phyloP scores from a whole-genome alignment of 1,139 yeast species.

The Zhuliangozyma blackwelliae region DNA sequence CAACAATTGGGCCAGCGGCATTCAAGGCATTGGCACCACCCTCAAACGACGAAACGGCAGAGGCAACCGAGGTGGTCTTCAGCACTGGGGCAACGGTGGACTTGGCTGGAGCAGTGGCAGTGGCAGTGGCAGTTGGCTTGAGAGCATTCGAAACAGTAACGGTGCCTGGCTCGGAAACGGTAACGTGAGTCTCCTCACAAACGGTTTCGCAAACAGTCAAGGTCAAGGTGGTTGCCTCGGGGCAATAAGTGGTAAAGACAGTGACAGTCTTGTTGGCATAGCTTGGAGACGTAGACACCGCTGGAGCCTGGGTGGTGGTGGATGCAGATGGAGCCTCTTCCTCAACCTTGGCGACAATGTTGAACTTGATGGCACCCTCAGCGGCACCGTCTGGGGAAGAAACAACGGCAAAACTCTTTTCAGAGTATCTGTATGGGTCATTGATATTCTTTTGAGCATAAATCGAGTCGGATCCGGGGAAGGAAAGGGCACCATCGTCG shows the following conservation, averaged over 20 bases:
- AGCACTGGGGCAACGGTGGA: slow-evolving; percentile 1
- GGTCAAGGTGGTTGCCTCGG: slow-evolving; percentile 9
- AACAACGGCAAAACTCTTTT: slow-evolving; percentile 19
- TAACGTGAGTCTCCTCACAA: slow-evolving; percentile 3
- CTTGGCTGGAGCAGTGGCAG: not conserved
- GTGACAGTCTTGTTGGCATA: slow-evolving; percentile 18
- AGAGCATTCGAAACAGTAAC: slow-evolving; percentile 3
- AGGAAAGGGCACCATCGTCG: slow-evolving; percentile 19
- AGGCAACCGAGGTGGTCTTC: not conserved
- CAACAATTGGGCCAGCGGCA: slow-evolving; percentile 4
- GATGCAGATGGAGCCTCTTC: too few relatives aligned
- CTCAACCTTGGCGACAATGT: not conserved
- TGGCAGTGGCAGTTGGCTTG: not conserved
- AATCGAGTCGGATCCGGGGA: slow-evolving; percentile 26
- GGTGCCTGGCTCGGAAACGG: slow-evolving; percentile 3
- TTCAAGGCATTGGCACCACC: slow-evolving; percentile 5
- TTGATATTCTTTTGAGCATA: slow-evolving; percentile 38
- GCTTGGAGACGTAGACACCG: slow-evolving; percentile 32
- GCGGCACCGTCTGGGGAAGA: slow-evolving; percentile 15
- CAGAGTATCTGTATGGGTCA: slow-evolving; percentile 43
- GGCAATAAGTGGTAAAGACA: slow-evolving; percentile 19
- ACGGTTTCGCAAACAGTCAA: slow-evolving; percentile 6
- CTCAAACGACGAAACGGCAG: not conserved
- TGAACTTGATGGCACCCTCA: not conserved
- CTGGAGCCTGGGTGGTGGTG: slow-evolving; percentile 15